Evolutionary conservation across 1,284 basidiomycete species (phyloP), one percentile per base, ranked within the genome.

Genomic region (Heterobasidion parviporum): DNA sequence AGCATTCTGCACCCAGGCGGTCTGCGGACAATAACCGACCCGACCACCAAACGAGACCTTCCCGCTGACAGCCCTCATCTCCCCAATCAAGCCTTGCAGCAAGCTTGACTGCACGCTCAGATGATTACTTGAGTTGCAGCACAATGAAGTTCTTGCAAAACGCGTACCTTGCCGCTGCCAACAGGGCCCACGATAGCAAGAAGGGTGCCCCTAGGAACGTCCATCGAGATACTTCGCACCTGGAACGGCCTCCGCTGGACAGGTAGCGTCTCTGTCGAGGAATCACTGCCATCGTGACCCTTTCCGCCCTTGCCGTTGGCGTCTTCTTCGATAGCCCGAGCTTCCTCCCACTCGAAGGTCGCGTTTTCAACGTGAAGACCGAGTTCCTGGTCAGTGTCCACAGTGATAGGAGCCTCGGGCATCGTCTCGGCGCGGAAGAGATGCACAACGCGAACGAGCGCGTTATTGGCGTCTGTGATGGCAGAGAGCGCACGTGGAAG

Each of bases 271-370:
- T 48, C 46, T 10, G 18, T 16, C 26, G n/a, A 16, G 18, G n/a
- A 10, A 41, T 41, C 38, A 41, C 10, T n/a, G 38, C 10, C 18
- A 10, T 16, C 10, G 9, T 48, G 9, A 7, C 18, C 26, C 46
- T 48, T 32, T 3, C 26, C 26, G 16, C 8, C 46, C 46, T 18
- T 48, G 46, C 54, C 54, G n/a, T 56, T 59, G 16, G 63, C 61
- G 54, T 61, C 59, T 54, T 54, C 45, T 15, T 16, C 16, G 12
- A 76, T 66, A 18, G 34, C 45, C 16, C 41, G 73, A 48, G 81
- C 73, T 52, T 81, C 79, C 64, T 96, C 93, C 93, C 94, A 96
- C 0, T 83, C 83, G 67, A 95, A 95, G 8, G 82, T 80, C 3
- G 83, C 92, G 55, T 78, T 73, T 44, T 80, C 72, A 56, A 96